Base-by-base conservation (phyloP, 257 asterid genomes). In the Thymus quinquecostatus region DNA sequence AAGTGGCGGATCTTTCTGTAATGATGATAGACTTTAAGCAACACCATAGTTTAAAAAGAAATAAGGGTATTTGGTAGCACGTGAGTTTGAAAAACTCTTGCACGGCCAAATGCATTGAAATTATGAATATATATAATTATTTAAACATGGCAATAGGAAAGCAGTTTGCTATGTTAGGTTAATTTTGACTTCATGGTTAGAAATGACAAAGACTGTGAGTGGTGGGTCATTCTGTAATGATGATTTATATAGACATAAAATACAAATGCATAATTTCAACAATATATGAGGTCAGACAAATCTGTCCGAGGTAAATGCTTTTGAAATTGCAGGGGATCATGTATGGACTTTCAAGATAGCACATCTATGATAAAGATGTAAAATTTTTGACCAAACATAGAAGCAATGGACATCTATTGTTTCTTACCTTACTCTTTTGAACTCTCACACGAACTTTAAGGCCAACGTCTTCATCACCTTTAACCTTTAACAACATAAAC, bases 361-460 rank as follows among this genome's bases (percentile, higher is more conserved):
- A 62, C 21, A 49, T 13, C 1, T 33, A 30, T 5, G 48, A 49
- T 36, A 30, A 27, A 29, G 1, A 7, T 51, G 41, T 21, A 59
- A 49, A 21, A 11, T 41, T 12, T 38, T 55, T 43, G n/a, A 54
- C 32, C 32, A 51, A 71, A 54, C 9, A 21, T 21, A 10, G 29
- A 47, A 34, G 29, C 27, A 27, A 69, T 11, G 38, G 38, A 38
- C 14, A 30, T 13, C 73, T 71, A 38, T 7, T 27, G 21, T 7
- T 40, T 36, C 64, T 75, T 78, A 86, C 97, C 99, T 95, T 95
- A 73, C 98, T 95, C 89, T 95, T 95, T 65, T 95, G 99, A 87
- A 95, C 96, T 86, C 99, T 83, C 69, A 95, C 99, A 12, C 98
- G 99, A 72, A 89, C 99, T 81, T 89, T 95, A 71, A 95, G 80